Base-by-base conservation (phyloP, 164 flowering plant species). In the Nymphaea thermarum region DNA sequence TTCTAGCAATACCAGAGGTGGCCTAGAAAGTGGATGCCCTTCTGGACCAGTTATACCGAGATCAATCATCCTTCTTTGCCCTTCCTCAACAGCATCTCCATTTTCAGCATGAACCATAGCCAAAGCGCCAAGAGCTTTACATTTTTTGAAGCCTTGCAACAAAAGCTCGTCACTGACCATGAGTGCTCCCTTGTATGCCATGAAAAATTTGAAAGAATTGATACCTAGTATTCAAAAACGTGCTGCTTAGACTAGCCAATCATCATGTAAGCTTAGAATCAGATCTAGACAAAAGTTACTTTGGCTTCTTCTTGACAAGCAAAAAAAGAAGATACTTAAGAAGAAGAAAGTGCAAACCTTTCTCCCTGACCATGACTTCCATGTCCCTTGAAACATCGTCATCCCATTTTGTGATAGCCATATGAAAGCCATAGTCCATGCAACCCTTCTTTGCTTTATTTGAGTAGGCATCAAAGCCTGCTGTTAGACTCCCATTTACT, bases 61-160 rank as follows among this genome's bases (percentile, higher is more conserved):
- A 67, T 87, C 86, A 62, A 91, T 88, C 92, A 94, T 90, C 79
- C 86, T 83, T 47, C 80, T 82, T 73, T 94, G 97, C 64, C 96
- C 99, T 78, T 87, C 92, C 71, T 76, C 85, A 43, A 88, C 96
- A 71, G 90, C 99, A 82, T 94, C 99, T 66, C 97, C 97, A 83
- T 94, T 94, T 85, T 94, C 98, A 65, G 99, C 99, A 79, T 94
- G 99, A 65, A 94, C 99, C 99, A 89, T 88, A 45, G 99, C 85
- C 72, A 94, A 69, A 43, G 99, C 97, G 73, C 99, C 99, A 81
- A 94, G 93, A 66, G 97, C 82, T 79, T 91, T 94, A 84, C 99
- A 94, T 66, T 81, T 87, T 72, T 88, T 84, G 59, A 94, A 76
- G 63, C 90, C 99, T 77, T 89, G 82, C 64, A 94, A 42, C 47